Evolutionary conservation across 2,329 filamentous ascomycete species (phyloP).

Genomic region (Botrytis medusae): DNA sequence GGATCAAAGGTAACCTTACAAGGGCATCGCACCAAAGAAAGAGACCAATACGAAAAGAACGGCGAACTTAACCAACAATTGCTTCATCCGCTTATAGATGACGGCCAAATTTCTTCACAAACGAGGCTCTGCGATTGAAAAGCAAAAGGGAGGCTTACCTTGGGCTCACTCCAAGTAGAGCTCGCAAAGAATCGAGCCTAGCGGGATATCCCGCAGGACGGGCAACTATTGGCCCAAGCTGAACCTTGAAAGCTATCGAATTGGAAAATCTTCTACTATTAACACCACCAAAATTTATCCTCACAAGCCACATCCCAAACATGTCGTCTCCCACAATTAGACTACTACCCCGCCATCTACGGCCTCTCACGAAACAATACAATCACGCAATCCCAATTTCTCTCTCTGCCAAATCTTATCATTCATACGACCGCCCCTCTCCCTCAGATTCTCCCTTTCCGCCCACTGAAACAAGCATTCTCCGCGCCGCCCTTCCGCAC

Average conservation of each 20-base stretch:
- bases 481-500: conserved; percentile 75
- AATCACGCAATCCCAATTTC: background rate
- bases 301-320: conserved; percentile 17
- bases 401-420: conserved; percentile 46
- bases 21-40: conserved; percentile 1
- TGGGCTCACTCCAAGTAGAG: background rate
- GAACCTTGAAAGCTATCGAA: conserved; percentile 2
- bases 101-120: background rate
- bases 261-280: conserved; percentile 12
- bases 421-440: conserved; percentile 68
- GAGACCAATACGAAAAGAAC: background rate
- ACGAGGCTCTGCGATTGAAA: conserved; percentile 1
- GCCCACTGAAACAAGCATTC: conserved; percentile 69
- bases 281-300: conserved; percentile 22
- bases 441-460: conserved; percentile 64
- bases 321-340: conserved; percentile 10
- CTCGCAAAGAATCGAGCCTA: background rate
- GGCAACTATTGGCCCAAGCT: conserved; percentile 13
- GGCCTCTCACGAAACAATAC: conserved; percentile 6
- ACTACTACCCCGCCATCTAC: conserved; percentile 17
- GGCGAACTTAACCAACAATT: background rate
- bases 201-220: conserved; percentile 14
- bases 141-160: background rate
- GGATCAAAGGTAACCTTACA: conserved; percentile 2
- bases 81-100: background rate